Conservation (phyloP, 2,329 filamentous ascomycete genomes). For the Diaporthe sp. region DNA sequence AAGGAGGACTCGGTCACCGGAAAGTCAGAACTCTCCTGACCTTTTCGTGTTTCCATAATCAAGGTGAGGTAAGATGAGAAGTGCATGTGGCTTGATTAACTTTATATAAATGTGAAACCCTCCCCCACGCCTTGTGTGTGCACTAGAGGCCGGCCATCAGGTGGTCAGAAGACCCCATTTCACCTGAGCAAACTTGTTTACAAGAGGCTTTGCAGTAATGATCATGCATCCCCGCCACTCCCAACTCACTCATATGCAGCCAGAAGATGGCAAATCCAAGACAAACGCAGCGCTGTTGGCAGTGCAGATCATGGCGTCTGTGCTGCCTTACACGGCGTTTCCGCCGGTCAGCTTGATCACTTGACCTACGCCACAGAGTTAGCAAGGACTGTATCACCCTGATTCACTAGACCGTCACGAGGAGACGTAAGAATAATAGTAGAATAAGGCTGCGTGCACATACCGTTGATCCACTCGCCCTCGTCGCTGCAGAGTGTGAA, state of each 20-base stretch:
- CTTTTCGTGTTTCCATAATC: background rate
- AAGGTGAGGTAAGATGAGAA: background rate
- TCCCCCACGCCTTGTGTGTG: slow-evolving; percentile 13
- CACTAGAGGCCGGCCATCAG: background rate
- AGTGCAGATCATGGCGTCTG: slow-evolving; percentile 38
- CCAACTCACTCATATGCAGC: background rate
- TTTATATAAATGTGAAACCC: slow-evolving; percentile 27
- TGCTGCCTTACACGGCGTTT: slow-evolving; percentile 47
- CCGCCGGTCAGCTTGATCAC: slow-evolving; percentile 57
- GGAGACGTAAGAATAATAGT: background rate
- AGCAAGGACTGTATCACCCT: slow-evolving; percentile 32
- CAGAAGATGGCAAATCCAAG: slow-evolving; percentile 22
- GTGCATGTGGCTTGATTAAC: slow-evolving; percentile 30
- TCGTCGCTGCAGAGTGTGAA: slow-evolving; percentile 69
- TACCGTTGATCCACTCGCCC: slow-evolving; percentile 76
- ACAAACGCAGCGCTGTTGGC: slow-evolving; percentile 31
- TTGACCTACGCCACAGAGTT: slow-evolving; percentile 49
- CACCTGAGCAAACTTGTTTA: background rate
- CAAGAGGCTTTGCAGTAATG: background rate
- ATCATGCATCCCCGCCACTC: background rate
- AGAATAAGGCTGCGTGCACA: slow-evolving; percentile 44
- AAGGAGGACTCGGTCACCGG: background rate
- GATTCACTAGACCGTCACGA: slow-evolving; percentile 7
- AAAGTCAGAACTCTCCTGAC: background rate
- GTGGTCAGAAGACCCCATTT: background rate